These are phyloP conservation scores for Mycena rosella DNA, from an alignment of 768 basidiomycete species.

Conservation along the genomic window DNA sequence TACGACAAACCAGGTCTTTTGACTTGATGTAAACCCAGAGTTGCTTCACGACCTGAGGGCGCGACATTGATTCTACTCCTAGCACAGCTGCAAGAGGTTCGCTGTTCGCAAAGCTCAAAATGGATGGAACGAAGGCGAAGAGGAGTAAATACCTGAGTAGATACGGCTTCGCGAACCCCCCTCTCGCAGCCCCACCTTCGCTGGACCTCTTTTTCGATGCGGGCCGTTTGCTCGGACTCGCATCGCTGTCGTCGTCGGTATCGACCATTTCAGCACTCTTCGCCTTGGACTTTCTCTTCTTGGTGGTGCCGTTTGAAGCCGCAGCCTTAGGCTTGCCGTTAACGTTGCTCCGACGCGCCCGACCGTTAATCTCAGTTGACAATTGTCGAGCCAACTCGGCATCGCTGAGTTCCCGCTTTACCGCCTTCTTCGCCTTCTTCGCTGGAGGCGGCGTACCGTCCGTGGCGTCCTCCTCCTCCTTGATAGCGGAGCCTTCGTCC, in stretches of 20 bases:
- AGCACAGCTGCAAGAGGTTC: constrained; percentile 80
- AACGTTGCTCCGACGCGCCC: constrained; percentile 59
- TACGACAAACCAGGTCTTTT: constrained; percentile 60
- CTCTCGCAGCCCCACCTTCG: constrained; percentile 66
- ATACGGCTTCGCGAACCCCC: constrained; percentile 86
- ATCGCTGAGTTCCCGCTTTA: constrained; percentile 70
- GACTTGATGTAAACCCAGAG: constrained; percentile 92
- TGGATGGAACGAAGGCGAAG: constrained; percentile 16
- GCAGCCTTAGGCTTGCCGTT: constrained; percentile 50
- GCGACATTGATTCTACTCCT: constrained; percentile 76
- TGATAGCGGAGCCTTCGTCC: constrained; percentile 45
- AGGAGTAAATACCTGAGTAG: constrained; percentile 67
- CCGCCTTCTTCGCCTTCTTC: constrained; percentile 66
- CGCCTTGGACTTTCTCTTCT: constrained; percentile 59
- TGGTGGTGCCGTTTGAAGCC: constrained; percentile 54
- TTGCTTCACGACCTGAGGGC: constrained; percentile 92
- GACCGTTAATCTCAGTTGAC: constrained; percentile 77
- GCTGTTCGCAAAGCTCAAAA: constrained; percentile 54
- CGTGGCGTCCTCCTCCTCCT: constrained; percentile 51
- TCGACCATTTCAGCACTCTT: constrained; percentile 70
- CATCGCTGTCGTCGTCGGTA: constrained; percentile 66
- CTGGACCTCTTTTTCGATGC: constrained; percentile 58
- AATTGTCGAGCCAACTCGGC: constrained; percentile 79
- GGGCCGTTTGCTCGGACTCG: constrained; percentile 51
- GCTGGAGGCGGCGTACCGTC: constrained; percentile 49